A percentile compares a stretch with the other conserved stretches of the same genome.
Conservation (phyloP, 768 basidiomycete genomes). For the Paxillus rubicundulus region DNA sequence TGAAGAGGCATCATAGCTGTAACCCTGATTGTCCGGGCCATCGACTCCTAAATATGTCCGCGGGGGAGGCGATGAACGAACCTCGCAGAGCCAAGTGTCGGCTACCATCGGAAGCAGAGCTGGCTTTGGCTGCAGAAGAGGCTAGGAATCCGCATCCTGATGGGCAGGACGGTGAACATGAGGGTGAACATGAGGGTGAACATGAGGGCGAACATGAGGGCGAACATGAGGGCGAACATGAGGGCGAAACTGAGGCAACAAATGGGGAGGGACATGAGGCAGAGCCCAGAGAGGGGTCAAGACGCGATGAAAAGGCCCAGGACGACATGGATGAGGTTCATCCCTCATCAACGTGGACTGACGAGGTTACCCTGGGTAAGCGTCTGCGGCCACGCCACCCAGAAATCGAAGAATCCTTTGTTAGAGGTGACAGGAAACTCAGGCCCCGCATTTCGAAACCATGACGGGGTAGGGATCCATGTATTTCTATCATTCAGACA, state of each 20-base stretch:
- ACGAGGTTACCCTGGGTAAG: constrained; percentile 6
- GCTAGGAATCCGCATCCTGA: not conserved
- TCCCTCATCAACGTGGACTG: not conserved
- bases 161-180: not conserved
- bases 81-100: constrained; percentile 23
- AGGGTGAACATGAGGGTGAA: not conserved
- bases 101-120: constrained; percentile 18
- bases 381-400: constrained; percentile 13
- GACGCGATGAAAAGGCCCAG: not conserved
- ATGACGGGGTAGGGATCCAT: not conserved
- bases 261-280: constrained; percentile 3
- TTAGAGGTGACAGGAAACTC: constrained; percentile 13
- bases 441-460: constrained; percentile 9
- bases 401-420: constrained; percentile 9
- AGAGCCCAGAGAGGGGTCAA: constrained; percentile 7
- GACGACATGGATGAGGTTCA: not conserved
- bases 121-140: constrained; percentile 17
- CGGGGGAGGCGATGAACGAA: constrained; percentile 17
- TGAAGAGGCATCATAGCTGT: constrained; percentile 20
- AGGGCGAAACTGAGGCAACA: not conserved
- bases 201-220: not conserved
- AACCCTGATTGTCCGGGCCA: constrained; percentile 20
- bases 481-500: not conserved
- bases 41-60: constrained; percentile 16
- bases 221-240: not conserved